Percentiles rank a stretch among this genome's conserved stretches.
These are phyloP conservation scores for Euphrasia confusa DNA, from an alignment of 257 asterid genomes.

Conservation along the genomic window DNA sequence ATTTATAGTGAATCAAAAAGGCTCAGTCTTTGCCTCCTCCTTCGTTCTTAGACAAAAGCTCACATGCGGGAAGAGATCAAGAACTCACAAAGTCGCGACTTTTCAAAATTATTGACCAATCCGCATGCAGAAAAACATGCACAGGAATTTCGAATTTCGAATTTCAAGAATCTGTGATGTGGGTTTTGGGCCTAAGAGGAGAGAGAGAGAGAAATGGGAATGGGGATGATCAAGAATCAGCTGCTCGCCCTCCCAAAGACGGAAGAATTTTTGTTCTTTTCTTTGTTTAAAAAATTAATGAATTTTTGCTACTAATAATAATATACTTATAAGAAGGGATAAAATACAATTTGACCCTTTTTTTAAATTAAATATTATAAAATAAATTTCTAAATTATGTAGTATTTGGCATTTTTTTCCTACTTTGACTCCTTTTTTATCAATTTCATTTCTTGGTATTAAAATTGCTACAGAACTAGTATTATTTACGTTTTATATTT, in stretches of 20 bases:
- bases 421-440: too few species aligned
- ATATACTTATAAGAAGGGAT: too few species aligned
- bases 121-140: conserved; percentile 28
- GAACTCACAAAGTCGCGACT: conserved; percentile 25
- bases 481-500: too few species aligned
- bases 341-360: too few species aligned
- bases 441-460: too few species aligned
- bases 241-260: conserved; percentile 32
- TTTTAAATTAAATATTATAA: too few species aligned
- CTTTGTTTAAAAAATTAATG: not conserved
- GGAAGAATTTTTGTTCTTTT: conserved; percentile 24
- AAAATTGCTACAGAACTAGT: too few species aligned
- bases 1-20: not conserved
- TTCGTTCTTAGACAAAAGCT: conserved; percentile 7
- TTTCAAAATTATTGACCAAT: conserved; percentile 24
- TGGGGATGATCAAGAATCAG: conserved; percentile 42
- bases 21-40: conserved; percentile 1
- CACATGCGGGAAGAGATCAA: conserved; percentile 27
- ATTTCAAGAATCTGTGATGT: conserved; percentile 32
- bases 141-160: conserved; percentile 27
- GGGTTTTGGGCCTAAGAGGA: conserved; percentile 26
- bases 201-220: conserved; percentile 18
- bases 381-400: too few species aligned
- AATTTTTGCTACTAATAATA: too few species aligned
- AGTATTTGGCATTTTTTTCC: too few species aligned